Conservation (phyloP, 2,329 filamentous ascomycete genomes). For the Pseudogymnoascus sp. region DNA sequence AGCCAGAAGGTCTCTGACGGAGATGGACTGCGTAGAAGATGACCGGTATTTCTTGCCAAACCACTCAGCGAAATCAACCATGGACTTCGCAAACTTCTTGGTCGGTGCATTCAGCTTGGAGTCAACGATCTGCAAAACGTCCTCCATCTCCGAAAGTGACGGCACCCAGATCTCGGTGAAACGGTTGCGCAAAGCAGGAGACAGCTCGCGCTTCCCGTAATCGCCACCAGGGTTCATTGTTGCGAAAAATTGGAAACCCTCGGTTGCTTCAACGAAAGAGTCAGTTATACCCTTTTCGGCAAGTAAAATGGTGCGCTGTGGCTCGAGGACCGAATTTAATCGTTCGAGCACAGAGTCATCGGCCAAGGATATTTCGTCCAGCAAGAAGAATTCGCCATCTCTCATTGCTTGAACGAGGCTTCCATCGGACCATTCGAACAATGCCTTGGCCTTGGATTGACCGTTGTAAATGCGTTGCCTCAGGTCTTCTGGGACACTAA, state of each 20-base stretch:
- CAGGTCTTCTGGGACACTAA: conserved; percentile 22
- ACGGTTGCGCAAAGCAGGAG: conserved; percentile 86
- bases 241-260: conserved; percentile 90
- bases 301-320: conserved; percentile 74
- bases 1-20: conserved; percentile 82
- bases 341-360: conserved; percentile 96
- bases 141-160: conserved; percentile 71
- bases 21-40: conserved; percentile 67
- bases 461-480: conserved; percentile 35
- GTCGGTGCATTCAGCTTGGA: conserved; percentile 58
- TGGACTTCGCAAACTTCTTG: conserved; percentile 52
- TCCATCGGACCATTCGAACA: conserved; percentile 96
- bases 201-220: conserved; percentile 96
- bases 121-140: conserved; percentile 78
- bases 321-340: conserved; percentile 92
- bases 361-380: conserved; percentile 95
- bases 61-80: conserved; percentile 88
- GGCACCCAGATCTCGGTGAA: conserved; percentile 99
- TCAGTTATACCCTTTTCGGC: conserved; percentile 89
- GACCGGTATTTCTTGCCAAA: conserved; percentile 78
- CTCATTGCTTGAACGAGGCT: conserved; percentile 93
- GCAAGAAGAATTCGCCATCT: conserved; percentile 77
- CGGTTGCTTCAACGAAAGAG: conserved; percentile 65
- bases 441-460: conserved; percentile 62
- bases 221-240: conserved; percentile 99